phyloP scores from a whole-genome alignment of 2,329 filamentous ascomycete species.

The Juglanconis oblonga region DNA sequence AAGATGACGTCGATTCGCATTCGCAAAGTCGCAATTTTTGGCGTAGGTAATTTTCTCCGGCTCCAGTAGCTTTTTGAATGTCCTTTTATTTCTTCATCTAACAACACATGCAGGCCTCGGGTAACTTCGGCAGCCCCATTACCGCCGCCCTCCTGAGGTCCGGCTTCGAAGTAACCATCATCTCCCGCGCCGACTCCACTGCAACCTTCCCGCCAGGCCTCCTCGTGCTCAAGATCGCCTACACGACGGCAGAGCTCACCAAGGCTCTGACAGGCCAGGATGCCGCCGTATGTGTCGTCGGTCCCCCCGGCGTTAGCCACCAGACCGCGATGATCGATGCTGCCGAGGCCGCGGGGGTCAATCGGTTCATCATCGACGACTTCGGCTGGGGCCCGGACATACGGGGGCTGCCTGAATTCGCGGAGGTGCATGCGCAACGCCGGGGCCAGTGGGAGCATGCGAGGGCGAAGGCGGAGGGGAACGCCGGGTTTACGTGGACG shows the following conservation, averaged over 20 bases:
- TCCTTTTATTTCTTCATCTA: neutral
- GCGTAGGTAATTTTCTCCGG: constrained; percentile 23
- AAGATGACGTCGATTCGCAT: constrained; percentile 17
- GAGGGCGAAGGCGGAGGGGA: constrained; percentile 18
- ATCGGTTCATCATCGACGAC: constrained; percentile 25
- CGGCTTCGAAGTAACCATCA: constrained; percentile 34
- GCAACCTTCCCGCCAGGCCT: constrained; percentile 22
- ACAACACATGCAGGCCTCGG: constrained; percentile 23
- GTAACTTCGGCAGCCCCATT: constrained; percentile 30
- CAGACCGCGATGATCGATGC: constrained; percentile 27
- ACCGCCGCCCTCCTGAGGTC: constrained; percentile 14
- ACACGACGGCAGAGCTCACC: constrained; percentile 21
- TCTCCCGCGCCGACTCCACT: constrained; percentile 27
- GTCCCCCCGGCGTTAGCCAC: constrained; percentile 21
- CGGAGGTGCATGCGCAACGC: constrained; percentile 19
- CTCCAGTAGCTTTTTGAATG: too few relatives aligned
- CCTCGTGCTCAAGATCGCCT: constrained; percentile 16
- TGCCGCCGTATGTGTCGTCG: constrained; percentile 25
- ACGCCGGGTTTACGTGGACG: constrained; percentile 27
- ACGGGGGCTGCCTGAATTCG: constrained; percentile 25
- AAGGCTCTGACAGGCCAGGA: constrained; percentile 26
- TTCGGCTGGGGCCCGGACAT: constrained; percentile 26
- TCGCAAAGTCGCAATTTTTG: constrained; percentile 37
- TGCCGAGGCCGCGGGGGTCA: constrained; percentile 28
- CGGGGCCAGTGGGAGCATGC: constrained; percentile 24